These are phyloP conservation scores for Citrullus colocynthis DNA, from an alignment of 306 rosid genomes.

Conservation along the genomic window DNA sequence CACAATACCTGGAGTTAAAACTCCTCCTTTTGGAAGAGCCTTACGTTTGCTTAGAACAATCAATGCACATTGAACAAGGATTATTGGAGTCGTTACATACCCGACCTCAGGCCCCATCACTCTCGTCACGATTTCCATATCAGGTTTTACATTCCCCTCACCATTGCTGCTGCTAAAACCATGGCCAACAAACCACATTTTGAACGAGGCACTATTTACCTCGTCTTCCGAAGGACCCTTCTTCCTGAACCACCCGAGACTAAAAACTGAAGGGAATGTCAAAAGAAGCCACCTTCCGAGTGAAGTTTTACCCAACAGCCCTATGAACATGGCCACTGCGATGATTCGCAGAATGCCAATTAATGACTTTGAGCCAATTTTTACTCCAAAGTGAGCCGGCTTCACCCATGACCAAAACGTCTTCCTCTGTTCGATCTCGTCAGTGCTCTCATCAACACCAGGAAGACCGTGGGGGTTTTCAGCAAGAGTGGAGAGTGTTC, in stretches of 20 bases:
- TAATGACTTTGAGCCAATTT: constrained; percentile 51
- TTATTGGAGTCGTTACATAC: constrained; percentile 69
- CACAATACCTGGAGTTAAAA: constrained; percentile 54
- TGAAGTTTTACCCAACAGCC: constrained; percentile 36
- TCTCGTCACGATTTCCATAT: constrained; percentile 64
- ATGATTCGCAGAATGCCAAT: constrained; percentile 30
- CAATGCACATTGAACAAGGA: constrained; percentile 69
- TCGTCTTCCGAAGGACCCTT: constrained; percentile 73
- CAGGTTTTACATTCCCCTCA: constrained; percentile 41
- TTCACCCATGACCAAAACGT: constrained; percentile 61
- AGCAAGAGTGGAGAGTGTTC: constrained; percentile 49
- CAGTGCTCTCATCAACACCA: constrained; percentile 43
- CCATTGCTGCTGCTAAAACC: constrained; percentile 38
- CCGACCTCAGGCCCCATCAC: constrained; percentile 84
- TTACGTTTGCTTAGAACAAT: constrained; percentile 47
- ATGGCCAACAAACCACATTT: constrained; percentile 81
- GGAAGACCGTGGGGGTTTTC: constrained; percentile 61
- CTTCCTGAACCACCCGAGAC: constrained; percentile 59
- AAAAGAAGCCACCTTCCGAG: constrained; percentile 74
- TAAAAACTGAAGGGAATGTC: constrained; percentile 66
- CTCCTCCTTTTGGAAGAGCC: constrained; percentile 68
- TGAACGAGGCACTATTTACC: constrained; percentile 58
- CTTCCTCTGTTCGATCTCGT: constrained; percentile 34
- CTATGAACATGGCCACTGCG: constrained; percentile 31
- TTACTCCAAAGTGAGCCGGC: constrained; percentile 73